Base-by-base conservation (phyloP, 495 filamentous ascomycete species). In the Hypoxylon trugodes region DNA sequence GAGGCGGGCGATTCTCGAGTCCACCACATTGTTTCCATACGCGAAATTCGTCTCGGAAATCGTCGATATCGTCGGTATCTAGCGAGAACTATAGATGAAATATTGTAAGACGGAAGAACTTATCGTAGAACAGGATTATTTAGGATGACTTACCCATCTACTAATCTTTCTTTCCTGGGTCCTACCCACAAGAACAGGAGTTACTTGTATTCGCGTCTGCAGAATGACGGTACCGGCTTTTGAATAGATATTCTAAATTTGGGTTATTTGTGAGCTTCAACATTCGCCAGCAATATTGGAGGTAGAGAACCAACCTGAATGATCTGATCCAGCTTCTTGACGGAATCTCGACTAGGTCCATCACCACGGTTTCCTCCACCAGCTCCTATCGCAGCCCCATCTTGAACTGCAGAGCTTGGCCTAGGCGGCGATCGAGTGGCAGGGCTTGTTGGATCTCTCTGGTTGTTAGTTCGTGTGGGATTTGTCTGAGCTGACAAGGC, bases 21-120 rank as follows among this genome's bases (percentile, higher is more conserved):
- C 88, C 84, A 76, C 94, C 91, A 55, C 87, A 90, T 25, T 75
- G 82, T 75, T 84, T 89, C 92, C 93, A 98, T 36, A 87, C 79
- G 61, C 83, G 81, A 26, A 97, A 81, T 57, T 93, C 89, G 54
- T 96, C 88, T 68, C 86, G 81, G 61, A 95, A 89, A 37, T 86
- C 86, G 68, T 96, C 92, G 50, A 92, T 93, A 51, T 98, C 95
- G 62, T 97, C 92, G 40, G 96, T 82, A 45, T 97, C 91, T 61
- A 97, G 85, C 71, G 96, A 95, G 76, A 97, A 98, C 95, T 98
- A 54, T 19, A 24, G 19, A 2, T 0, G 25, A 18, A 16, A 61
- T 28, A 25, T 68, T 69, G 66, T 69, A 24, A 73, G 55, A 67
- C 25, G 5, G 9, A 9, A 19, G 32, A 55, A 49, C 22, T 35